Base-by-base conservation (phyloP, 2,329 filamentous ascomycete genomes). In the Colletotrichum lupini region DNA sequence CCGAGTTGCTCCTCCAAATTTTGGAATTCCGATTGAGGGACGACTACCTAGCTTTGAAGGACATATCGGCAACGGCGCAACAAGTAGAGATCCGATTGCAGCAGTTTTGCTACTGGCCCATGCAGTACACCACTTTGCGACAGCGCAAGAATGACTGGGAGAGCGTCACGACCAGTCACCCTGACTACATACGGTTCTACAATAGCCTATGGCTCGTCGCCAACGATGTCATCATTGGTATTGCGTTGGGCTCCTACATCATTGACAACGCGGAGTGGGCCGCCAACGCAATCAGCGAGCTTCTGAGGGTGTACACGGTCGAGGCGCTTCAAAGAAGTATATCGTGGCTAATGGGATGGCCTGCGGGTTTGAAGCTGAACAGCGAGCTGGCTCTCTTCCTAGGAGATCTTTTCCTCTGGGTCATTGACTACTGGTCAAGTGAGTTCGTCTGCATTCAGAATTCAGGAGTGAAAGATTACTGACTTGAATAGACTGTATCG, bases 81-180 rank as follows among this genome's bases (percentile, higher is more conserved):
- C 97, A 99, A 82, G 92, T 99, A 46, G 97, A 99, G 83, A 98
- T 99, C 76, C 93, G 97, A 5, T 88, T 99, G 26, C 95, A 98
- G 80, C 97, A 99, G 81, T 98, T 98, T 80, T 98, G 96, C 83
- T 99, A 99, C 82, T 98, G 96, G 95, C 97, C 97, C 2, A 95
- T 97, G 83, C 96, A 99, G 81, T 98, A 98, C 80, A 89, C 96
- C 56, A 98, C 95, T 19, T 83, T 99, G 59, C 92, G 95, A n/a
- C 92, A 94, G 79, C 89, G 95, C 52, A 97, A 97, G 80, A 92
- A 92, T 75, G 95, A 97, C 77, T 98, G 97, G 96, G 94, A 95
- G 72, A 98, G 96, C 81, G 93, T 98, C 68, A 98, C 95, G 0
- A 97, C 93, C 60, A 98, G 93, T 78, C 96, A 99, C 82, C 95